These are phyloP conservation scores for Xylaria flabelliformis DNA, from an alignment of 495 filamentous ascomycete genomes.

Conservation along the genomic window DNA sequence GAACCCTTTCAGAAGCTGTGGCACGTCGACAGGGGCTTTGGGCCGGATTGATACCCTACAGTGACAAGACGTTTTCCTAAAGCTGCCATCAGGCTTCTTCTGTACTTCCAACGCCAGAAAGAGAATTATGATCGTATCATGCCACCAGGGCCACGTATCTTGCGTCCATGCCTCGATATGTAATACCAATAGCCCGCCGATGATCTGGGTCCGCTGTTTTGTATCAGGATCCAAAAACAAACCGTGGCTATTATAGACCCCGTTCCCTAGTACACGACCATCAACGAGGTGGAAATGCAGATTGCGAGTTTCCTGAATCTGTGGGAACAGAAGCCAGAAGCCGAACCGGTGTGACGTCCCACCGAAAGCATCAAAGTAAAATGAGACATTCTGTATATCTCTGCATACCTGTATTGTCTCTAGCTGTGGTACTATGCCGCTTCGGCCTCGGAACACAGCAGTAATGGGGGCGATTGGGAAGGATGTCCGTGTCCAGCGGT, in stretches of 20 bases:
- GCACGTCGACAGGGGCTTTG: slow-evolving; percentile 1
- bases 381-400: slow-evolving; percentile 26
- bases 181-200: slow-evolving; percentile 12
- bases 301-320: background rate
- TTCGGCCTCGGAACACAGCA: slow-evolving; percentile 3
- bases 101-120: background rate
- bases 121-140: background rate
- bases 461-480: slow-evolving; percentile 28
- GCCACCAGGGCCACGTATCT: background rate
- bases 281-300: background rate
- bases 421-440: background rate
- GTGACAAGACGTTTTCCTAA: slow-evolving; percentile 2
- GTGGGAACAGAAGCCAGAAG: slow-evolving; percentile 27
- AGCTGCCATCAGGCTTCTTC: background rate
- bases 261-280: slow-evolving; percentile 16
- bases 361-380: slow-evolving; percentile 28
- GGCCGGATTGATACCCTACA: background rate
- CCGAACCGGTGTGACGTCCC: slow-evolving; percentile 26
- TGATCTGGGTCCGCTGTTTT: background rate
- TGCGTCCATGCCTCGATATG: background rate
- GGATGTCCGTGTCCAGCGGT: slow-evolving; percentile 25
- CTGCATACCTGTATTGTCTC: slow-evolving; percentile 26
- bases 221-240: slow-evolving; percentile 22
- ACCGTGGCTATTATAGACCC: slow-evolving; percentile 27
- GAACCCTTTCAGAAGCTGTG: background rate